Evolutionary conservation across 495 filamentous ascomycete species (phyloP).

Genomic region (Aspergillus homomorphus): DNA sequence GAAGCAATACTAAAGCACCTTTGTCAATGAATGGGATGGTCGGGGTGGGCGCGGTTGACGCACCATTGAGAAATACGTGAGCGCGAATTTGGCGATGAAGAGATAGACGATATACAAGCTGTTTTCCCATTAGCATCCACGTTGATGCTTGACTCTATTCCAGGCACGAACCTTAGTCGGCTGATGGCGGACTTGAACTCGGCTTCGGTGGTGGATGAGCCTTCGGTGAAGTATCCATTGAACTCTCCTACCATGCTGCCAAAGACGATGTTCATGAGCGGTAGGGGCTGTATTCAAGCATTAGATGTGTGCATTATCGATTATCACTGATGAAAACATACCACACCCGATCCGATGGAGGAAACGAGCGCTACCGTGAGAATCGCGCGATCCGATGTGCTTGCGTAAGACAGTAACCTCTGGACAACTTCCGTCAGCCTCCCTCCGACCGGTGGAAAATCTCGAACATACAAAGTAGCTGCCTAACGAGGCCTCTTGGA

Average conservation of each 20-base stretch:
- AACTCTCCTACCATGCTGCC: conserved; percentile 40
- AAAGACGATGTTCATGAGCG: conserved; percentile 49
- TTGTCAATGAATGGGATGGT: background rate
- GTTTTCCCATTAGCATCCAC: background rate
- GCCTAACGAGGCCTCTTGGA: conserved; percentile 7
- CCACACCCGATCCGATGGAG: conserved; percentile 67
- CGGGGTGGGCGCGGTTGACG: background rate
- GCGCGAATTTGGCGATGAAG: conserved; percentile 37
- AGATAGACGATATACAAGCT: conserved; percentile 39
- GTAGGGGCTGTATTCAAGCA: conserved; percentile 28
- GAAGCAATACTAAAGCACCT: conserved; percentile 45
- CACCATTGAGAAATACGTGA: conserved; percentile 34
- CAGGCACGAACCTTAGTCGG: conserved; percentile 21
- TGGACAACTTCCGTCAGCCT: too few species aligned
- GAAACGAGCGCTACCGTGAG: conserved; percentile 36
- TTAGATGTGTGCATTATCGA: background rate
- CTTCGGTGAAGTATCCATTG: conserved; percentile 28
- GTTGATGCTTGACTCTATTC: background rate
- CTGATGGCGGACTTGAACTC: conserved; percentile 30
- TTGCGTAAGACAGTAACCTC: conserved; percentile 11
- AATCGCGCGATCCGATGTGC: background rate
- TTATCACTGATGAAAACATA: conserved; percentile 6
- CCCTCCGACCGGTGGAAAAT: background rate
- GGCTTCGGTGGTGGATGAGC: conserved; percentile 19
- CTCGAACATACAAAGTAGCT: conserved; percentile 21